These are phyloP conservation scores for Trichoderma asperelloides DNA, from an alignment of 495 filamentous ascomycete genomes.

Conservation along the genomic window DNA sequence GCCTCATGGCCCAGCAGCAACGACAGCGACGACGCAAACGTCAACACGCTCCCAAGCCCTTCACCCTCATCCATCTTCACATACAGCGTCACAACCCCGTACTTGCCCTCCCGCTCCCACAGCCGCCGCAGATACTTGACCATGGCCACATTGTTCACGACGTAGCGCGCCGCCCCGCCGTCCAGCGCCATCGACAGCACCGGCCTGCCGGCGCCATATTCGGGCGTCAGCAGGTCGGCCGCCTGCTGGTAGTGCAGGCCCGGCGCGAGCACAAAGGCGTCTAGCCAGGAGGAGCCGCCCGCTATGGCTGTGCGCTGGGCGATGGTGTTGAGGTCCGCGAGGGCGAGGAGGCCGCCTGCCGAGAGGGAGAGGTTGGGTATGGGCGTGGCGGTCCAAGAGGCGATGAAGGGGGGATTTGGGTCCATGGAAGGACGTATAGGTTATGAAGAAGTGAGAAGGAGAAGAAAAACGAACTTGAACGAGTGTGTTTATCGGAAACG, in stretches of 20 bases:
- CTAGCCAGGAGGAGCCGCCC: slow-evolving; percentile 42
- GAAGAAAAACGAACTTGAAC: background rate
- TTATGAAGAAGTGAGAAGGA: background rate
- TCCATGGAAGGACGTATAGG: background rate
- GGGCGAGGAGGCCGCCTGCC: slow-evolving; percentile 41
- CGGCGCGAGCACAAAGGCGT: slow-evolving; percentile 47
- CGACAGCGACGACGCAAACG: background rate
- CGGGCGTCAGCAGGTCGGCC: slow-evolving; percentile 34
- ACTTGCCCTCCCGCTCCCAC: slow-evolving; percentile 23
- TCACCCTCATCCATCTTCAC: slow-evolving; percentile 20
- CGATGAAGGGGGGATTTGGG: background rate
- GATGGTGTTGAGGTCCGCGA: slow-evolving; percentile 48
- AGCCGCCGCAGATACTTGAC: slow-evolving; percentile 40
- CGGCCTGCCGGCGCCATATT: slow-evolving; percentile 11
- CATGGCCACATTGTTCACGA: slow-evolving; percentile 47
- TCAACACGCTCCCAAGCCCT: slow-evolving; percentile 17
- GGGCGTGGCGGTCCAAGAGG: slow-evolving; percentile 11
- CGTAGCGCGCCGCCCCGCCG: slow-evolving; percentile 27
- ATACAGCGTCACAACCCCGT: slow-evolving; percentile 36
- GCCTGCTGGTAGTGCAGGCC: slow-evolving; percentile 53
- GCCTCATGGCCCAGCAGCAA: background rate
- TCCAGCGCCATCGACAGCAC: slow-evolving; percentile 21
- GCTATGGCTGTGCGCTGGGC: slow-evolving; percentile 45
- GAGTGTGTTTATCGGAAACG: no score
- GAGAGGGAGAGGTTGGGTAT: slow-evolving; percentile 34